Percentiles rank a stretch among this genome's conserved stretches.
These are phyloP conservation scores for Citrus unshiu DNA, from an alignment of 345 rosid species.

Conservation along the genomic window DNA sequence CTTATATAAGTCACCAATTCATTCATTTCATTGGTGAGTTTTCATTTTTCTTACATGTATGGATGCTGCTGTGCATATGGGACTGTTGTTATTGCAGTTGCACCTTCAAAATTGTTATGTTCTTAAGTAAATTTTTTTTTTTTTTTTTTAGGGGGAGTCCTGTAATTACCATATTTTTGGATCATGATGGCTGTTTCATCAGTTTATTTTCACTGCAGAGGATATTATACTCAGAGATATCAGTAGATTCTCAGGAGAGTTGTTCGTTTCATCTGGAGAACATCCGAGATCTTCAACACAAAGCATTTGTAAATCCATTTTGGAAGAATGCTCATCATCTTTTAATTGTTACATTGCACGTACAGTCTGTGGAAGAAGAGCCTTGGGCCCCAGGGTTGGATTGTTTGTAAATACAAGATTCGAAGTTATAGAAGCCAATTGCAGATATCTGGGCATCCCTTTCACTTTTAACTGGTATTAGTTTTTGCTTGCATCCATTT, in stretches of 20 bases:
- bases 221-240: slow-evolving; percentile 47
- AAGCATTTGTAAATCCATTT: slow-evolving; percentile 18
- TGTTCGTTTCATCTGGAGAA: slow-evolving; percentile 17
- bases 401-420: slow-evolving; percentile 36
- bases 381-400: slow-evolving; percentile 9
- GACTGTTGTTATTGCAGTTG: not conserved
- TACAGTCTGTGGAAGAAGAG: slow-evolving; percentile 25
- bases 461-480: slow-evolving; percentile 49
- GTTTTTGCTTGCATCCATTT: slow-evolving; percentile 4
- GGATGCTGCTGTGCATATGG: not conserved
- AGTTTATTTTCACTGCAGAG: slow-evolving; percentile 32
- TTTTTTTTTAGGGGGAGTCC: not conserved
- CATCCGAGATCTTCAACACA: slow-evolving; percentile 29
- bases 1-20: slow-evolving; percentile 31
- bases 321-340: slow-evolving; percentile 31
- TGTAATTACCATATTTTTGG: not conserved
- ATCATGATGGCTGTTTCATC: slow-evolving; percentile 7
- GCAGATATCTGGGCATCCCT: slow-evolving; percentile 26
- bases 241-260: slow-evolving; percentile 27
- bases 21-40: slow-evolving; percentile 48
- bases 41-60: not conserved
- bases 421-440: slow-evolving; percentile 16
- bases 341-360: slow-evolving; percentile 12
- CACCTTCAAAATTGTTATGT: not conserved
- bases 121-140: not conserved